A percentile compares a stretch with the other conserved stretches of the same genome.
Conservation (phyloP, 495 filamentous ascomycete species). For the Friedmanniomyces simplex region DNA sequence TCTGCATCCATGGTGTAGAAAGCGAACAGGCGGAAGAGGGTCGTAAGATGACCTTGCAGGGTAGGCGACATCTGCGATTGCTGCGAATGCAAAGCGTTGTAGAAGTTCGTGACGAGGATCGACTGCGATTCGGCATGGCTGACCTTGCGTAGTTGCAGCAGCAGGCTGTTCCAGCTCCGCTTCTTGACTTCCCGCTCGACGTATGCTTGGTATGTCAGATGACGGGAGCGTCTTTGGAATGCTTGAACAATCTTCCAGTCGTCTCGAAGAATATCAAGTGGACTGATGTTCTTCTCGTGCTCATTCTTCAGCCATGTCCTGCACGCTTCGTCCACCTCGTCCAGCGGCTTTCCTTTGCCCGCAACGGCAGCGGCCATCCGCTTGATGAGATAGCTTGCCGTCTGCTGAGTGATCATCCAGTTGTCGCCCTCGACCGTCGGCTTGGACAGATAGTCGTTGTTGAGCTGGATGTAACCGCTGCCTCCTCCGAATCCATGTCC, state of each 20-base stretch:
- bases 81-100: conserved; percentile 23
- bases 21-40: conserved; percentile 38
- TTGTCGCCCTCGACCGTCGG: conserved; percentile 45
- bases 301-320: conserved; percentile 23
- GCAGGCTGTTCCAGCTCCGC: conserved; percentile 38
- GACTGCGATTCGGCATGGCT: conserved; percentile 41
- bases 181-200: conserved; percentile 36
- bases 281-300: conserved; percentile 4
- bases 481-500: conserved; percentile 42
- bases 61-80: conserved; percentile 24
- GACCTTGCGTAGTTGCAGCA: conserved; percentile 37
- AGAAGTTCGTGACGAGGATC: conserved; percentile 37
- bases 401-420: conserved; percentile 45
- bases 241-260: conserved; percentile 35
- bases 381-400: conserved; percentile 40
- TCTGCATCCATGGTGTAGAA: conserved; percentile 36
- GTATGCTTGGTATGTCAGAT: conserved; percentile 36
- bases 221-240: conserved; percentile 37
- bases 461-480: conserved; percentile 39
- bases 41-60: conserved; percentile 24
- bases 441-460: conserved; percentile 41
- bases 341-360: conserved; percentile 19
- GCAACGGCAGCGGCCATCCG: conserved; percentile 34
- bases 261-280: conserved; percentile 12
- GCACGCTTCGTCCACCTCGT: conserved; percentile 26